Evolutionary conservation across 1,139 yeast species (phyloP), one percentile per base, ranked within the genome.

Genomic region (Debaryomyces psychrophilus): DNA sequence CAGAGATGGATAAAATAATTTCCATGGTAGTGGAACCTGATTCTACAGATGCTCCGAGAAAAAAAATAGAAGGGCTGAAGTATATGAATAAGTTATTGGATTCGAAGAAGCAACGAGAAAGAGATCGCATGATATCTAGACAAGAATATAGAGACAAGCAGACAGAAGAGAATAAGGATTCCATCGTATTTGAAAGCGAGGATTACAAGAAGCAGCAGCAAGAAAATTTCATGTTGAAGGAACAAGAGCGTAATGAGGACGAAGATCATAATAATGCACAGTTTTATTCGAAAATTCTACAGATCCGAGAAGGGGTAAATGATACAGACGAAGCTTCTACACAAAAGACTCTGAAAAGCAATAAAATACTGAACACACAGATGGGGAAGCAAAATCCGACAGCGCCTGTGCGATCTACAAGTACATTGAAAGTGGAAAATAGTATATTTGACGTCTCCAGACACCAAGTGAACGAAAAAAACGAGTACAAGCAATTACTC

Each of bases 151-250:
- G 18, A 27, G 50, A 47, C 15, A 37, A 31, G 31, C 23, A 37
- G 17, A 15, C 38, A 18, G 31, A 28, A 14, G 43, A 31, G 8
- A 39, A 50, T 15, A 42, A 33, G n/a, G 55, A 51, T 15, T 51
- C 44, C 1, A 18, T 43, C 5, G 48, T 51, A 5, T 53, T 52
- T 29, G 51, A 52, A 34, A 65, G 52, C 33, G 49, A 49, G n/a
- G 48, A 25, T 5, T 53, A 52, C 33, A 43, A 39, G 33, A 41
- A 29, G 12, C 49, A 52, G 31, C 51, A 48, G 39, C 31, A 41
- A 2, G 33, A 38, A 8, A 12, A 44, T 5, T 15, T 33, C 26
- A n/a, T 11, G 12, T 12, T 46, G 43, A 12, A 33, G 12, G 31
- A 31, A 20, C 33, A 44, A 15, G 37, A 43, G 12, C 44, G 26